Conservation (phyloP, 176 grass and related monocot genomes). For the Guadua angustifolia region DNA sequence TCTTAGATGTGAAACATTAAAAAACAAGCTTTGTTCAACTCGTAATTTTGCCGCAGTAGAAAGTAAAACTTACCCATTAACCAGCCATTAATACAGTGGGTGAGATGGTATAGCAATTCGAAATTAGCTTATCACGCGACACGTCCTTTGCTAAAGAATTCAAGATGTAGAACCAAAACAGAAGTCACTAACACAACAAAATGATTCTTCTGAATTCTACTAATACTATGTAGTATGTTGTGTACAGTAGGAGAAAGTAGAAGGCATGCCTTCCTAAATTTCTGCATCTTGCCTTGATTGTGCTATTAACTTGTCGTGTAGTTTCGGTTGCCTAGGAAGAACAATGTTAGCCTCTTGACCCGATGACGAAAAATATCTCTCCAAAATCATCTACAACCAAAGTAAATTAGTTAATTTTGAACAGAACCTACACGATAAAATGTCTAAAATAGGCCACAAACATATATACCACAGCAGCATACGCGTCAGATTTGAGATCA, state of each 20-base stretch:
- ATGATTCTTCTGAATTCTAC: not conserved
- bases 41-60: not conserved
- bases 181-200: not conserved
- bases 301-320: conserved; percentile 59
- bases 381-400: conserved; percentile 73
- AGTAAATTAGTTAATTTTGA: not conserved
- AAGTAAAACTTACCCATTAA: not conserved
- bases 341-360: conserved; percentile 70
- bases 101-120: not conserved
- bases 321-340: conserved; percentile 70
- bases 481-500: conserved; percentile 70
- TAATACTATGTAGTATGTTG: not conserved
- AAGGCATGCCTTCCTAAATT: conserved; percentile 21
- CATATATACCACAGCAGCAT: conserved; percentile 72
- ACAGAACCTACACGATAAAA: not conserved
- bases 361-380: conserved; percentile 72
- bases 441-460: conserved; percentile 10
- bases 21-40: not conserved
- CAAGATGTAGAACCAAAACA: not conserved
- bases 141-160: not conserved
- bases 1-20: not conserved
- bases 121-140: not conserved
- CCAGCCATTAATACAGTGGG: not conserved
- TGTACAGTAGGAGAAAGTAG: not conserved
- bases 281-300: conserved; percentile 41